Conservation (phyloP, 352 stramenopile genomes). For the Phytophthora pistaciae region DNA sequence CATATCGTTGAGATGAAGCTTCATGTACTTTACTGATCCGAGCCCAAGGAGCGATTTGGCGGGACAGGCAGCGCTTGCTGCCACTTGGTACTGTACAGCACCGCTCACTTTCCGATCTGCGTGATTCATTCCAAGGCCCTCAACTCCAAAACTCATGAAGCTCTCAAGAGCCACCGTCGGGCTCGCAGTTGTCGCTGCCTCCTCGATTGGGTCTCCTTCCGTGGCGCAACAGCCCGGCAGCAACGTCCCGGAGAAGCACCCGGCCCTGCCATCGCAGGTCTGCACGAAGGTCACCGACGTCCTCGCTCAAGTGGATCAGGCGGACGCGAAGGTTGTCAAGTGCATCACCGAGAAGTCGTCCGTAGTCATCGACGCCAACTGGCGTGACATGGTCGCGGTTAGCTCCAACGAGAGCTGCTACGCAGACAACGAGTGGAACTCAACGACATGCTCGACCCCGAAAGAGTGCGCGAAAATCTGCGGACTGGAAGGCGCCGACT, state of each 20-base stretch:
- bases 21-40: background rate
- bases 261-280: background rate
- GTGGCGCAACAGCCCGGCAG: background rate
- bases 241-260: background rate
- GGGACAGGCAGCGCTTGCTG: background rate
- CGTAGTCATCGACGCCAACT: background rate
- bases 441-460: background rate
- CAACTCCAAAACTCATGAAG: background rate
- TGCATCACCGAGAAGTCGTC: background rate
- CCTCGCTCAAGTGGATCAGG: background rate
- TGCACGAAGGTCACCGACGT: background rate
- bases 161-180: background rate
- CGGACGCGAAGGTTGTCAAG: background rate
- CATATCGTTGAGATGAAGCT: background rate
- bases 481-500: background rate
- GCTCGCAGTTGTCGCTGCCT: background rate
- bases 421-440: background rate
- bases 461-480: background rate
- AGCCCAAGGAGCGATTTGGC: background rate
- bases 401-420: background rate
- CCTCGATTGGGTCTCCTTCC: background rate
- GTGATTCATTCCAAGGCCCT: background rate
- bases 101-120: background rate
- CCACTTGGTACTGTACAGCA: background rate
- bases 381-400: background rate